A percentile compares a stretch with the other conserved stretches of the same genome.
Conservation (phyloP, 305 asterid genomes). For the Fraxinus velutina region DNA sequence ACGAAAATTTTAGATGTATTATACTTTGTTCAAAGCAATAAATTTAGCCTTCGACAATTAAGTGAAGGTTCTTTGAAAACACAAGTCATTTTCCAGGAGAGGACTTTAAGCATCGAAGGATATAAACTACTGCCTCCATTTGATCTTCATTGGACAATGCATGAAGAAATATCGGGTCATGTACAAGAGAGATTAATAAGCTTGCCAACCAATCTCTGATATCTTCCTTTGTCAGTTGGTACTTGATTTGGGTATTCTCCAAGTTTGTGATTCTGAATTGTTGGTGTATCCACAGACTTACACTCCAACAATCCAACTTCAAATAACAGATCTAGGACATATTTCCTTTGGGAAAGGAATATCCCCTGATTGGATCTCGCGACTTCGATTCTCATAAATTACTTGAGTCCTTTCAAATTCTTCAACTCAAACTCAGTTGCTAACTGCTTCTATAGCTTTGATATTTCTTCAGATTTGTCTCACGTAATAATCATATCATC, state of each 20-base stretch:
- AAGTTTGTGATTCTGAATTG: no score
- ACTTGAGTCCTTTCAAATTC: neutral
- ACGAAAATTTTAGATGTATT: neutral
- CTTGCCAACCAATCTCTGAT: no score
- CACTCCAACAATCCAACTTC: neutral
- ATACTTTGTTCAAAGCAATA: neutral
- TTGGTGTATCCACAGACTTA: no score
- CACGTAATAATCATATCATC: neutral
- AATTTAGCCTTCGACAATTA: neutral
- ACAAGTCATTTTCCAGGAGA: neutral
- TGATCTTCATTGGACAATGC: neutral
- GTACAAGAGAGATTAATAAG: no score
- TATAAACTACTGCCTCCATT: neutral
- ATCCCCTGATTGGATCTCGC: neutral
- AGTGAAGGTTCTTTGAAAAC: neutral
- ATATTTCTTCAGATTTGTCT: neutral
- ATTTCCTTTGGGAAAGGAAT: neutral
- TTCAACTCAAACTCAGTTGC: neutral
- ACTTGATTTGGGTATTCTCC: no score
- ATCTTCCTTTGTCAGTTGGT: no score
- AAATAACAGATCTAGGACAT: no score
- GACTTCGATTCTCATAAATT: neutral
- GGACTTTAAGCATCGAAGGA: neutral
- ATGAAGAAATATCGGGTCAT: no score
- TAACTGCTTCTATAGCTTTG: neutral